Evolutionary conservation across 805 yeast species (phyloP).

Genomic region (Torulaspora gathmanii): DNA sequence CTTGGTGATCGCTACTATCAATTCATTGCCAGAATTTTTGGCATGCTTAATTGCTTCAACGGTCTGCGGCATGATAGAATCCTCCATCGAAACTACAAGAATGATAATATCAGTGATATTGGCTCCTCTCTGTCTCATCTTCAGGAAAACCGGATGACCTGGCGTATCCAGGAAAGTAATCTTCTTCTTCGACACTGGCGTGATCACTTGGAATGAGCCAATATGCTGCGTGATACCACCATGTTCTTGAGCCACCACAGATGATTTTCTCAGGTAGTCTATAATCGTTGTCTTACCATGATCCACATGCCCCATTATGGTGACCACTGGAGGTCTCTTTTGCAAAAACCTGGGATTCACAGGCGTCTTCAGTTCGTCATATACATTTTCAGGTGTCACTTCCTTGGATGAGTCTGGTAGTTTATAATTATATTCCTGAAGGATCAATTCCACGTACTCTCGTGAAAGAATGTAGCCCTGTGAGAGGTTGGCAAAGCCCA

Average conservation of each 20-base stretch:
- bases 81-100: conserved; percentile 94
- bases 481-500: conserved; percentile 68
- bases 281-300: conserved; percentile 96
- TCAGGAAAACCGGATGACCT: conserved; percentile 94
- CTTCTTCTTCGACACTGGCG: conserved; percentile 65
- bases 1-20: conserved; percentile 89
- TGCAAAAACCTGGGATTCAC: conserved; percentile 45
- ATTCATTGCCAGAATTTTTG: conserved; percentile 44
- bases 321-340: conserved; percentile 86
- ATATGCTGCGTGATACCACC: conserved; percentile 98
- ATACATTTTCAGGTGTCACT: conserved; percentile 53
- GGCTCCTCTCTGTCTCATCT: conserved; percentile 97
- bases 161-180: conserved; percentile 96
- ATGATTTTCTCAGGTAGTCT: conserved; percentile 78
- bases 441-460: conserved; percentile 80
- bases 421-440: conserved; percentile 82
- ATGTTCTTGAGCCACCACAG: conserved; percentile 76
- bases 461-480: conserved; percentile 77
- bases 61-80: conserved; percentile 97
- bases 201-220: conserved; percentile 89
- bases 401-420: conserved; percentile 36
- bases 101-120: conserved; percentile 87
- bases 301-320: conserved; percentile 98
- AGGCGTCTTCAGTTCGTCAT: conserved; percentile 56
- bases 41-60: conserved; percentile 93